Evolutionary conservation across 441 rosid species (phyloP).

Genomic region (Corymbia citriodora): DNA sequence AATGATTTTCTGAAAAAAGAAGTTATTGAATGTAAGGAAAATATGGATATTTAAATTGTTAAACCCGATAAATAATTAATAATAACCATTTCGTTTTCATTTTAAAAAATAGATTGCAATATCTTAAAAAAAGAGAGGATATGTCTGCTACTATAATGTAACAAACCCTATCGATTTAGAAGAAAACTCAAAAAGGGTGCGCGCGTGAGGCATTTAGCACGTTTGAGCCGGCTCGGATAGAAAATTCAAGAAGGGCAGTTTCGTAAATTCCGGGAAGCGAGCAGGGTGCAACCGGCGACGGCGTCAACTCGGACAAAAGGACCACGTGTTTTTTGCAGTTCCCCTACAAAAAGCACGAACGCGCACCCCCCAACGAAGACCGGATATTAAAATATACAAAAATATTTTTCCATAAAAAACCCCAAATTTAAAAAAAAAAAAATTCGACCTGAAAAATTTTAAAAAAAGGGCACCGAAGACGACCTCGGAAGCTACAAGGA

Average conservation of each 20-base stretch:
- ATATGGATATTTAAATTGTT: not conserved
- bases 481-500: slow-evolving; percentile 16
- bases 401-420: not conserved
- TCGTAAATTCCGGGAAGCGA: not conserved
- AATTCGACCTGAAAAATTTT: not conserved
- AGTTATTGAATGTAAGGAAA: not conserved
- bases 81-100: not conserved
- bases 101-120: not conserved
- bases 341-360: not conserved
- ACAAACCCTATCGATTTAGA: not conserved
- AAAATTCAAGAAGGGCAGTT: not conserved
- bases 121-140: no score
- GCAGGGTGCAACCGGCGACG: not conserved
- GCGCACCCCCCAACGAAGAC: not conserved
- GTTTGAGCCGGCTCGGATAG: no score
- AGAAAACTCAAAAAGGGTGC: not conserved
- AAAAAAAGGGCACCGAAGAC: not conserved
- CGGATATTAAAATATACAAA: not conserved
- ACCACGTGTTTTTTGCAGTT: not conserved
- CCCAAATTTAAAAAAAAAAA: not conserved
- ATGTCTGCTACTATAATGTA: not conserved
- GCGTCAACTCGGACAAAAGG: not conserved
- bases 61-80: not conserved
- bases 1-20: not conserved
- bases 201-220: no score